A percentile compares a stretch with the other conserved stretches of the same genome.
These are phyloP conservation scores for Rhizophagus sp. DNA, from an alignment of 192 early-diverging fungal species.

Conservation along the genomic window DNA sequence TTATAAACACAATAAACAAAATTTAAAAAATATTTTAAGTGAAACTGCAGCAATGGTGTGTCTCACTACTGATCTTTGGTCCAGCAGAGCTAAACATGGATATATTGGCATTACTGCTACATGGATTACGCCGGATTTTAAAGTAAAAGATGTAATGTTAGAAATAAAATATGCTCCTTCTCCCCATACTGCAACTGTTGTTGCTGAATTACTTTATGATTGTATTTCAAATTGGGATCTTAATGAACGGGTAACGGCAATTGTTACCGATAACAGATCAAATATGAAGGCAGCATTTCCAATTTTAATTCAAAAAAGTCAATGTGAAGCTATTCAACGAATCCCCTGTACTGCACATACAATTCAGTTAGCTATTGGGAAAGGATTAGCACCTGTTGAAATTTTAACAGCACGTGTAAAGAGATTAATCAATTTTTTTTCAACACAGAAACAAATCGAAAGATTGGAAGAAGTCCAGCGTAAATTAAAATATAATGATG, in stretches of 20 bases:
- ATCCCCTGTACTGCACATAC: background rate
- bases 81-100: background rate
- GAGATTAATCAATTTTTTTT: conserved; percentile 1
- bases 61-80: background rate
- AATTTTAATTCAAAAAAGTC: background rate
- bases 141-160: background rate
- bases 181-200: background rate
- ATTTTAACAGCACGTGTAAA: background rate
- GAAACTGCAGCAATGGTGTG: background rate
- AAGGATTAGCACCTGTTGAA: background rate
- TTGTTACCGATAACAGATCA: too few species aligned
- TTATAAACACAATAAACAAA: background rate
- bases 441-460: background rate
- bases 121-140: conserved; percentile 7
- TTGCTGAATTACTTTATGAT: conserved; percentile 6
- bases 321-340: background rate
- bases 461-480: background rate
- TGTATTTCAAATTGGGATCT: background rate
- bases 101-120: background rate
- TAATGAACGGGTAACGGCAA: background rate
- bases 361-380: background rate
- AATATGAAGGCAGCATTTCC: background rate
- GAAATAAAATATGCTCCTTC: too few species aligned
- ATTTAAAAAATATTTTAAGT: background rate
- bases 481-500: conserved; percentile 4